Conservation (phyloP, 768 basidiomycete genomes). For the Terana coerulea region DNA sequence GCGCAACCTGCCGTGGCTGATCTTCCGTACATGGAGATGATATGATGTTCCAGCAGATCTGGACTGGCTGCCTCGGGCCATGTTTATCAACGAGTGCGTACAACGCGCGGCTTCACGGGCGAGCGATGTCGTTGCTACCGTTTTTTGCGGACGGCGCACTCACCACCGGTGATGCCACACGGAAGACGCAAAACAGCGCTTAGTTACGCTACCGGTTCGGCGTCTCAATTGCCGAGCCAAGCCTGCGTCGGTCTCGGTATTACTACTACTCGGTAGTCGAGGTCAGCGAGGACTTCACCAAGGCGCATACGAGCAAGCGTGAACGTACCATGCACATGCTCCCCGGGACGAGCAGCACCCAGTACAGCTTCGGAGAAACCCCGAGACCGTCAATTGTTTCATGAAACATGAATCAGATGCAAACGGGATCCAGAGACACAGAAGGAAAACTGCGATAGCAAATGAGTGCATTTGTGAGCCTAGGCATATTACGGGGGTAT, state of each 20-base stretch:
- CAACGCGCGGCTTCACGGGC: not conserved
- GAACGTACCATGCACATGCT: too few relatives aligned
- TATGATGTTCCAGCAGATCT: not conserved
- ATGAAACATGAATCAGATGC: too few relatives aligned
- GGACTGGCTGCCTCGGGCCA: not conserved
- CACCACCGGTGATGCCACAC: not conserved
- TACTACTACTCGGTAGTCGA: too few relatives aligned
- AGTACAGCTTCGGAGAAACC: too few relatives aligned
- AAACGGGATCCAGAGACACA: not conserved
- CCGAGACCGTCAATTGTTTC: too few relatives aligned
- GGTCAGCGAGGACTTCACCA: too few relatives aligned
- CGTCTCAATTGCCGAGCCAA: too few relatives aligned
- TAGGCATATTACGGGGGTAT: slow-evolving; percentile 4
- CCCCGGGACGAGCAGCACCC: too few relatives aligned
- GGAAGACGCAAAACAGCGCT: too few relatives aligned
- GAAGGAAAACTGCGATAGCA: not conserved
- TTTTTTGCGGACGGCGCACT: not conserved
- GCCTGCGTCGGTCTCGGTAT: too few relatives aligned
- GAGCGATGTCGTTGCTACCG: not conserved
- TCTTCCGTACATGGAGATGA: not conserved
- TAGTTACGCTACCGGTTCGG: too few relatives aligned
- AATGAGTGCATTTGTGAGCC: not conserved
- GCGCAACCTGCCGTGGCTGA: not conserved
- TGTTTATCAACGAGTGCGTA: not conserved
- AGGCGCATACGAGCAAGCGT: too few relatives aligned